A percentile compares a stretch with the other conserved stretches of the same genome.
Evolutionary conservation across 2,329 filamentous ascomycete genomes (phyloP).

Genomic region (Tricladium varicosporioides): DNA sequence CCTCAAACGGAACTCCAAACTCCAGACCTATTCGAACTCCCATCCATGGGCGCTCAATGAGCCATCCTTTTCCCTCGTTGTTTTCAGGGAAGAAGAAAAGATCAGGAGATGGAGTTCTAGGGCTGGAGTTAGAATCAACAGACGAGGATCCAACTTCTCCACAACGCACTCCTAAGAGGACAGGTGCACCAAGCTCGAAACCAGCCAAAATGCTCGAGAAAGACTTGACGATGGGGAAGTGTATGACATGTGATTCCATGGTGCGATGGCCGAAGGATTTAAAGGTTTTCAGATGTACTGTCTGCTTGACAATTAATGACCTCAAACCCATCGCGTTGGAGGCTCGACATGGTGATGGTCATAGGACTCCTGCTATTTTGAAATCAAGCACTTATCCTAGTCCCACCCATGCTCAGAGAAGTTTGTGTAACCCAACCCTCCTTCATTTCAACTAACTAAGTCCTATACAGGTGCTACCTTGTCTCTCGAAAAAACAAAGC

Average conservation of each 20-base stretch:
- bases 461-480: slow-evolving; percentile 42
- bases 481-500: slow-evolving; percentile 58
- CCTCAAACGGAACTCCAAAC: slow-evolving; percentile 10
- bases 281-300: slow-evolving; percentile 75
- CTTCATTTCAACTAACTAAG: slow-evolving; percentile 2
- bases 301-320: slow-evolving; percentile 84
- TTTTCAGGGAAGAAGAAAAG: slow-evolving; percentile 61
- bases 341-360: slow-evolving; percentile 28
- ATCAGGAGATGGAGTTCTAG: slow-evolving; percentile 37
- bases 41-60: slow-evolving; percentile 55
- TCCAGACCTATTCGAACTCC: slow-evolving; percentile 11
- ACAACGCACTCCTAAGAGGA: neutral
- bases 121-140: slow-evolving; percentile 43
- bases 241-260: slow-evolving; percentile 81
- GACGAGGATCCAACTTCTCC: slow-evolving; percentile 42
- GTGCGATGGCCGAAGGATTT: slow-evolving; percentile 76
- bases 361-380: slow-evolving; percentile 17
- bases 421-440: slow-evolving; percentile 10
- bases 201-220: slow-evolving; percentile 42
- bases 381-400: slow-evolving; percentile 21
- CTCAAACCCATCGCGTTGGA: slow-evolving; percentile 47
- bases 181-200: slow-evolving; percentile 30
- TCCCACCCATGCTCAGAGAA: slow-evolving; percentile 21
- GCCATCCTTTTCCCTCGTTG: slow-evolving; percentile 74
- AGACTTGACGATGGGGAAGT: slow-evolving; percentile 68